Evolutionary conservation across 768 basidiomycete species (phyloP).

Genomic region (Amanita inopinata): DNA sequence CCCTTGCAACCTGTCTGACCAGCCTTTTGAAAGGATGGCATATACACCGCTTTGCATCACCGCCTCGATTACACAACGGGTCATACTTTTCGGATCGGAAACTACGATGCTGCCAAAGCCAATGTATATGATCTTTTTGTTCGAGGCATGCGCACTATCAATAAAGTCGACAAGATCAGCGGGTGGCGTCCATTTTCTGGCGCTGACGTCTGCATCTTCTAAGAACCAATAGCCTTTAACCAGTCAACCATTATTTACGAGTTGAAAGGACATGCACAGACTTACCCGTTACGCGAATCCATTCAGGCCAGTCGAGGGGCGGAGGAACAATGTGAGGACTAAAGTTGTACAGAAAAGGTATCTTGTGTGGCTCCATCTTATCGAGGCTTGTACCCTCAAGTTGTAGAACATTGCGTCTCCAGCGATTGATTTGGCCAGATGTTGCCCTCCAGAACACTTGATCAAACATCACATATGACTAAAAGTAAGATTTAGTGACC

Average conservation of each 20-base stretch:
- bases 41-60: conserved; percentile 79
- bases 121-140: conserved; percentile 93
- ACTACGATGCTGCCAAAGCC: conserved; percentile 98
- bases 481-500: conserved; percentile 4
- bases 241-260: conserved; percentile 3
- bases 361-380: conserved; percentile 95
- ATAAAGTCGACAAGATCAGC: conserved; percentile 75
- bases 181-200: conserved; percentile 86
- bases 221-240: conserved; percentile 91
- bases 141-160: conserved; percentile 56
- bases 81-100: conserved; percentile 89
- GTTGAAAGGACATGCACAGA: not conserved
- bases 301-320: conserved; percentile 97
- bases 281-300: conserved; percentile 87
- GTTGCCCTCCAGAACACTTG: conserved; percentile 97
- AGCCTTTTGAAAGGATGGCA: conserved; percentile 94
- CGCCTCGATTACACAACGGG: conserved; percentile 82
- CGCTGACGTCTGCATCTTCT: conserved; percentile 81
- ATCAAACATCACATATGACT: conserved; percentile 96
- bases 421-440: conserved; percentile 89
- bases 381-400: conserved; percentile 81
- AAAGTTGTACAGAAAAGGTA: conserved; percentile 97
- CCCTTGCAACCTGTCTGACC: conserved; percentile 82
- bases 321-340: conserved; percentile 85
- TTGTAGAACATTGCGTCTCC: conserved; percentile 70